Evolutionary conservation across 129 eudicot genomes (phyloP).

Genomic region (Escallonia herrerae): DNA sequence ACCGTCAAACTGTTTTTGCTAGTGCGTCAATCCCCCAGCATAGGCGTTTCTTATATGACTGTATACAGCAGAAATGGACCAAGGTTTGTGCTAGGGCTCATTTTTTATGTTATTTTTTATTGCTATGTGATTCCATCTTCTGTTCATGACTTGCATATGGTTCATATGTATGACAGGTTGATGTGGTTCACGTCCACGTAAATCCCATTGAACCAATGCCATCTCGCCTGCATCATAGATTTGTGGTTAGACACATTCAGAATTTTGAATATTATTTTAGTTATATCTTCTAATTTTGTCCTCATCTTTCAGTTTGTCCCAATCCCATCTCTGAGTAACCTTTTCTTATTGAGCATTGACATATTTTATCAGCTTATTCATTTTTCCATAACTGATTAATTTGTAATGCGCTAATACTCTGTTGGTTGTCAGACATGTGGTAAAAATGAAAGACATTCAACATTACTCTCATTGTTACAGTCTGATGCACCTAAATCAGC

Average conservation of each 20-base stretch:
- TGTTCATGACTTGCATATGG: background rate
- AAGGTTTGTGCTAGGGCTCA: constrained; percentile 48
- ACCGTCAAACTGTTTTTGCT: constrained; percentile 84
- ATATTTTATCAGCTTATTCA: background rate
- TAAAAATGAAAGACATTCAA: constrained; percentile 49
- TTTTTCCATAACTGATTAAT: background rate
- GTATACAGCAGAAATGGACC: constrained; percentile 96
- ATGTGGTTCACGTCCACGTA: constrained; percentile 81
- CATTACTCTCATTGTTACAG: constrained; percentile 55
- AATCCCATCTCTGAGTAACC: background rate
- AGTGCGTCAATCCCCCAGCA: constrained; percentile 98
- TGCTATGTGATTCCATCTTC: background rate
- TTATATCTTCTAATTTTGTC: background rate
- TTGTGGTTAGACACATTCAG: constrained; percentile 46
- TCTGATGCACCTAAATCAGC: constrained; percentile 88
- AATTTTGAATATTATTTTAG: background rate
- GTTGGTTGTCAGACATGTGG: constrained; percentile 47
- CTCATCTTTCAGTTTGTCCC: background rate
- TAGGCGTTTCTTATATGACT: constrained; percentile 69
- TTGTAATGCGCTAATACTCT: constrained; percentile 12
- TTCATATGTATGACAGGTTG: constrained; percentile 41
- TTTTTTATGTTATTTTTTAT: background rate
- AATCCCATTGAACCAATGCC: constrained; percentile 93
- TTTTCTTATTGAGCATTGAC: background rate
- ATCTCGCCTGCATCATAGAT: constrained; percentile 64